Conservation (phyloP, 2,329 filamentous ascomycete species). For the Calonectria henricotiae region DNA sequence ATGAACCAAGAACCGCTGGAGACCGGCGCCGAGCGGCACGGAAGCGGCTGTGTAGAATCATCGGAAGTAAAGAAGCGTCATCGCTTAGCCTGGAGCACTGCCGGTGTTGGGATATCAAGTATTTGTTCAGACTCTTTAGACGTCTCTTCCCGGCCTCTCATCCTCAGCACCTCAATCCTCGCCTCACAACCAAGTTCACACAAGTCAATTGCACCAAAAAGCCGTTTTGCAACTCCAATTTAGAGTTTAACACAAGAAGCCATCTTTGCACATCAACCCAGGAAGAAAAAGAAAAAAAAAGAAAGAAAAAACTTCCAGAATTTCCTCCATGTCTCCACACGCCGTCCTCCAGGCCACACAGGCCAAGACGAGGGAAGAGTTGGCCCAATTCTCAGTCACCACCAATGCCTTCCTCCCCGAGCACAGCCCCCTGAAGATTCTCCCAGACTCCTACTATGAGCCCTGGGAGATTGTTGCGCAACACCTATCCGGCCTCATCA, state of each 20-base stretch:
- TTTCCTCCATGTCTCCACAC: slow-evolving; percentile 62
- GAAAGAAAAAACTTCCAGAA: too few relatives aligned
- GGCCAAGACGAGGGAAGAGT: slow-evolving; percentile 49
- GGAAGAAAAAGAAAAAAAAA: too few relatives aligned
- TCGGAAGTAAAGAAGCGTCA: slow-evolving; percentile 25
- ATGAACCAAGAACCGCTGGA: slow-evolving; percentile 6
- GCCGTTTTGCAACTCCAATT: slow-evolving; percentile 1
- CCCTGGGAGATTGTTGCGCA: slow-evolving; percentile 83
- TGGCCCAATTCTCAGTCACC: slow-evolving; percentile 60
- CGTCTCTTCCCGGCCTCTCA: slow-evolving; percentile 6
- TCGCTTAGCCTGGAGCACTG: background rate
- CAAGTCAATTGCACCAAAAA: background rate
- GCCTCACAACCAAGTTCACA: background rate
- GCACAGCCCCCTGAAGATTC: slow-evolving; percentile 74
- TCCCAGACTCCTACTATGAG: slow-evolving; percentile 82
- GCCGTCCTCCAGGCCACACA: slow-evolving; percentile 52
- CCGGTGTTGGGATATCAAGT: background rate
- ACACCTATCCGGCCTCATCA: slow-evolving; percentile 78
- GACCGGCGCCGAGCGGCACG: slow-evolving; percentile 15
- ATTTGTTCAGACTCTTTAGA: slow-evolving; percentile 32
- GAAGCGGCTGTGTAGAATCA: slow-evolving; percentile 21
- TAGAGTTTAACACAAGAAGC: background rate
- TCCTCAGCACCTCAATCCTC: background rate
- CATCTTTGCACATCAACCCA: slow-evolving; percentile 6
- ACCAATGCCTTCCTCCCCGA: slow-evolving; percentile 85